Evolutionary conservation across 108 stramenopile genomes (phyloP).

Genomic region (Nannochloropsis gaditana): DNA sequence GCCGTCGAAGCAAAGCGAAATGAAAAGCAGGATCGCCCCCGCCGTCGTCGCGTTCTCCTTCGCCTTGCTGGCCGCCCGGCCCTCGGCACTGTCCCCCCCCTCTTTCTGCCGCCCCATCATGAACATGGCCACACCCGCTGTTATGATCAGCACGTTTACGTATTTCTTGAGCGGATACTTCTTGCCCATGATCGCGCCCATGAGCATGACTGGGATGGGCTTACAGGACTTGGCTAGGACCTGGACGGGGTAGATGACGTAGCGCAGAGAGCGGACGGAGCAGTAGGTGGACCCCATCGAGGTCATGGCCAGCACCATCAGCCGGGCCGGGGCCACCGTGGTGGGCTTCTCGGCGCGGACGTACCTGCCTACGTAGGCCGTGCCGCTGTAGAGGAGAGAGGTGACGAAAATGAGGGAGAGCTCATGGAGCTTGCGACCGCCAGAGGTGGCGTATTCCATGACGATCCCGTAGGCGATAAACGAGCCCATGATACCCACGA

Average conservation of each 20-base stretch:
- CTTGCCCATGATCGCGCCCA: slow-evolving; percentile 92
- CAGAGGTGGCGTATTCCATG: slow-evolving; percentile 86
- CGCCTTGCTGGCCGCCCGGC: slow-evolving; percentile 21
- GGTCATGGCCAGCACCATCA: slow-evolving; percentile 82
- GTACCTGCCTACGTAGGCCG: slow-evolving; percentile 55
- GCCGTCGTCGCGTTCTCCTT: not conserved
- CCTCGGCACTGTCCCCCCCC: slow-evolving; percentile 35
- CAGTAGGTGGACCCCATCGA: slow-evolving; percentile 94
- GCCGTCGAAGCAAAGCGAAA: slow-evolving; percentile 94
- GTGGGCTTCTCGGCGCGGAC: slow-evolving; percentile 82
- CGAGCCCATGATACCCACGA: slow-evolving; percentile 42
- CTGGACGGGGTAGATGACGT: slow-evolving; percentile 87
- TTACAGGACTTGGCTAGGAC: slow-evolving; percentile 96
- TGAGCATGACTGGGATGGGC: slow-evolving; percentile 95
- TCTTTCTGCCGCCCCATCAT: slow-evolving; percentile 73
- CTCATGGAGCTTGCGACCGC: slow-evolving; percentile 85
- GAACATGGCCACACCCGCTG: slow-evolving; percentile 84
- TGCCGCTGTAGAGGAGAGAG: slow-evolving; percentile 73
- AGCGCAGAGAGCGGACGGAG: slow-evolving; percentile 81
- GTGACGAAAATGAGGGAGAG: slow-evolving; percentile 90
- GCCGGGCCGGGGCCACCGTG: slow-evolving; percentile 69
- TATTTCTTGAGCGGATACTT: slow-evolving; percentile 81
- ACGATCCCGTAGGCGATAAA: slow-evolving; percentile 70
- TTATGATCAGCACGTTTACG: slow-evolving; percentile 83
- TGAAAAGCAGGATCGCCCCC: slow-evolving; percentile 74